These are phyloP conservation scores for Macrophomina phaseolina DNA, from an alignment of 2,329 filamentous ascomycete genomes.

Conservation along the genomic window DNA sequence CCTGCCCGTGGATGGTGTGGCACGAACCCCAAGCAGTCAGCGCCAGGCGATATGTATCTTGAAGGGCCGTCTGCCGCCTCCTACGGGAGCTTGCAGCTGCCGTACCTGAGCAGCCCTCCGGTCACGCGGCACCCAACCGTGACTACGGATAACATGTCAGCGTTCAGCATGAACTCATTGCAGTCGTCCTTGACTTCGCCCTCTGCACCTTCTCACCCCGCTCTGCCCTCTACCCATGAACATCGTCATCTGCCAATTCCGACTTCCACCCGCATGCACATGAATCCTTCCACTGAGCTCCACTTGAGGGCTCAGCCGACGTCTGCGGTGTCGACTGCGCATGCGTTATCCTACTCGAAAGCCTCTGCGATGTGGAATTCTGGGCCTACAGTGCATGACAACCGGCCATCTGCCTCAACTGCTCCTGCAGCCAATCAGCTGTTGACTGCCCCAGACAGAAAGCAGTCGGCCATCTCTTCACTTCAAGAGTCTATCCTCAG, in stretches of 20 bases:
- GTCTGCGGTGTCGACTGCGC: background rate
- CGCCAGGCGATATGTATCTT: slow-evolving; percentile 13
- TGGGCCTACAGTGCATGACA: slow-evolving; percentile 21
- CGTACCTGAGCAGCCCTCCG: slow-evolving; percentile 18
- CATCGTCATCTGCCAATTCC: slow-evolving; percentile 24
- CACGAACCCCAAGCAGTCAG: slow-evolving; percentile 18
- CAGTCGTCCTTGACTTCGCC: slow-evolving; percentile 19
- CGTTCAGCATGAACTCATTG: slow-evolving; percentile 27
- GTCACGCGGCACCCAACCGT: slow-evolving; percentile 10
- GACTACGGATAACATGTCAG: slow-evolving; percentile 24
- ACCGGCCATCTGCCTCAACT: background rate
- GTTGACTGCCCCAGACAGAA: background rate
- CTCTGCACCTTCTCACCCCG: slow-evolving; percentile 1
- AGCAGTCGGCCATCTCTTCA: background rate
- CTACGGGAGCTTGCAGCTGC: slow-evolving; percentile 16
- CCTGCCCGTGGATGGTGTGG: slow-evolving; percentile 7
- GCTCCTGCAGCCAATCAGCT: background rate
- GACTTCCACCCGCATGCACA: slow-evolving; percentile 19
- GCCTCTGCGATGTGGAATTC: slow-evolving; percentile 34
- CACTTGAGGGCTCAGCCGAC: slow-evolving; percentile 10
- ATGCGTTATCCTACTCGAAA: slow-evolving; percentile 32
- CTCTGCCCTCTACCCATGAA: slow-evolving; percentile 9
- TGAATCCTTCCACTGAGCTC: background rate
- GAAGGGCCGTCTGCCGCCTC: slow-evolving; percentile 10
- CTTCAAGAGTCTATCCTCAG: background rate